Evolutionary conservation across 768 basidiomycete genomes (phyloP), one percentile per base, ranked within the genome.

Genomic region (Wakefieldia striispora): DNA sequence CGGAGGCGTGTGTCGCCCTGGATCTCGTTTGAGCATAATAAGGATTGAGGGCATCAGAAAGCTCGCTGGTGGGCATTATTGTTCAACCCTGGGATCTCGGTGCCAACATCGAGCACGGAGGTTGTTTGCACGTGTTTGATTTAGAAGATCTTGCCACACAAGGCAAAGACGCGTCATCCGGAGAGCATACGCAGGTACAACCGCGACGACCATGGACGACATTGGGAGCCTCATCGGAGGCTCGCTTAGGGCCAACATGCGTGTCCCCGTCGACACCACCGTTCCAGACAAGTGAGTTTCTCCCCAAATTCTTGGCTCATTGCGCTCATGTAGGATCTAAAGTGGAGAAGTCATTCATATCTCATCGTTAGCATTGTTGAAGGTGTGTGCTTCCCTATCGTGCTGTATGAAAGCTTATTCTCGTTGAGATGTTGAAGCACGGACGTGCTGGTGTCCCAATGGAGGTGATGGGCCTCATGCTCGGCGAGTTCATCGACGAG

Each of bases 381-480:
- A 99, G 83, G 95, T 90, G 34, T 42, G 75, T 56, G 23, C n/a
- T 16, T 23, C 10, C 33, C 17, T 2, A 23, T 23, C 43, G 29
- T 20, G 26, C 24, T 14, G 12, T 27, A 33, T 34, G 21, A 52
- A 40, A 14, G 46, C 39, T 53, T 43, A 49, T 51, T 35, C 41
- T n/a, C 31, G 12, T 17, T 26, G 58, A 99, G 95, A 99, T 99
- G 97, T 75, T 99, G 53, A 99, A 99, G 71, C 97, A 99, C 63
- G 97, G 97, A 19, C 87, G 97, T 45, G 95, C 97, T 35, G 97
- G 95, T 51, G 97, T 99, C 23, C 97, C 97, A 9, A 94, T 98
- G 90, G 97, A 99, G 73, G 95, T 98, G 57, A 98, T 99, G 95
- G 91, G 91, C 53, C 82, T 94, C 34, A 95, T 97, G 91, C 78